Evolutionary conservation across 2,329 filamentous ascomycete species (phyloP), one percentile per base, ranked within the genome.

Genomic region (Fusarium floridanum): DNA sequence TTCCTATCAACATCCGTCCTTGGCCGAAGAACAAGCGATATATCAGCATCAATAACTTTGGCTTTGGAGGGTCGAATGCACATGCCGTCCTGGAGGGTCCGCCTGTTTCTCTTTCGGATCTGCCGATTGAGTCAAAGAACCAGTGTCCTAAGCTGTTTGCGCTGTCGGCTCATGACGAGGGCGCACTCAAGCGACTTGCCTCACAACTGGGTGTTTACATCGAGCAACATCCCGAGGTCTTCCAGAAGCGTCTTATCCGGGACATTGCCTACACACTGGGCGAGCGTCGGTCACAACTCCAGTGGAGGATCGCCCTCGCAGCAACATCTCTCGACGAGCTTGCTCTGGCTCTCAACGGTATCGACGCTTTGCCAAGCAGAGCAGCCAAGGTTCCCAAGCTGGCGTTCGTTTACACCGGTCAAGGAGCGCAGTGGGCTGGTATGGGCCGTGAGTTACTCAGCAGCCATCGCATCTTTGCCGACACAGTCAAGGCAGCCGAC

Each of bases 381-480:
- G 63, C 56, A 11, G 50, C 60, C 6, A 65, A 55, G 14, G 29
- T 64, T 9, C 53, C 48, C 5, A 50, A 39, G 1, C 24, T 73
- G 7, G 62, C 62, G 1, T 73, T 74, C 11, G 57, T 74, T 17
- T 73, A 69, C 24, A 73, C 68, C 3, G 72, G 72, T 0, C 72
- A 75, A 24, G 72, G 72, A 16, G 72, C 72, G 7, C 71, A 75
- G 37, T 73, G 64, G 62, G 45, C 36, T 24, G 57, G 39, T 4
- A 75, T 75, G 71, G 71, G 71, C 1, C 60, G 55, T 1, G 68
- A 71, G 32, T 55, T 74, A 4, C 56, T 67, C 4, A 45, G 8
- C 1, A 55, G 37, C 27, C 24, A 57, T 17, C 16, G 4, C 2
- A 53, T 62, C 8, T 68, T 68, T 27, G 10, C 24, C 5, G 45